Evolutionary conservation across 768 basidiomycete genomes (phyloP).

Genomic region (Dacryopinax spathularia): DNA sequence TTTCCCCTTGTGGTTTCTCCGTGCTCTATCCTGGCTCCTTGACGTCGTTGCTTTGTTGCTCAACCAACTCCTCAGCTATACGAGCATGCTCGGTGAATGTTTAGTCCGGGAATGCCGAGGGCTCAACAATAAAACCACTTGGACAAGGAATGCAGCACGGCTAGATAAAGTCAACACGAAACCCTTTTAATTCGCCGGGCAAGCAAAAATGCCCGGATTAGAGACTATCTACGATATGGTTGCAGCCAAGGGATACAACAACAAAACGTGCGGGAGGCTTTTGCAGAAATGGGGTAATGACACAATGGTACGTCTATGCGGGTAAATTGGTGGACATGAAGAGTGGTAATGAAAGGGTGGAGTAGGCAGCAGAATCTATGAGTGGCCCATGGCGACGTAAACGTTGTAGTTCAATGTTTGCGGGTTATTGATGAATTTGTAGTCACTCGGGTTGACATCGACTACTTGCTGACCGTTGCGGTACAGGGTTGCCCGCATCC

Average conservation of each 20-base stretch:
- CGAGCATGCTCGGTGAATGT: no score
- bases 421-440: not conserved
- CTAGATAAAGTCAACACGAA: not conserved
- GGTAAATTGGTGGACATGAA: no score
- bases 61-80: no score
- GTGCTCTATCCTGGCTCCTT: not conserved
- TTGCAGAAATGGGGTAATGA: not conserved
- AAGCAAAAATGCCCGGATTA: not conserved
- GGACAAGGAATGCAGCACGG: no score
- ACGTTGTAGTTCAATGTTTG: not conserved
- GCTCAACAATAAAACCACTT: not conserved
- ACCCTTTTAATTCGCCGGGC: not conserved
- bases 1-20: not conserved
- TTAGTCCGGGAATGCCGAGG: no score
- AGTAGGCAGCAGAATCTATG: not conserved
- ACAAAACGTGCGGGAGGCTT: not conserved
- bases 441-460: constrained; percentile 28
- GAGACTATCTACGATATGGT: not conserved
- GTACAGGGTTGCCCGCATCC: constrained; percentile 42
- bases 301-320: no score
- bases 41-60: no score
- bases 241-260: not conserved
- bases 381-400: not conserved
- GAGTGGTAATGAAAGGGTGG: no score
- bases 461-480: constrained; percentile 39